These are phyloP conservation scores for Suillus paluster DNA, from an alignment of 768 basidiomycete genomes.

Conservation along the genomic window DNA sequence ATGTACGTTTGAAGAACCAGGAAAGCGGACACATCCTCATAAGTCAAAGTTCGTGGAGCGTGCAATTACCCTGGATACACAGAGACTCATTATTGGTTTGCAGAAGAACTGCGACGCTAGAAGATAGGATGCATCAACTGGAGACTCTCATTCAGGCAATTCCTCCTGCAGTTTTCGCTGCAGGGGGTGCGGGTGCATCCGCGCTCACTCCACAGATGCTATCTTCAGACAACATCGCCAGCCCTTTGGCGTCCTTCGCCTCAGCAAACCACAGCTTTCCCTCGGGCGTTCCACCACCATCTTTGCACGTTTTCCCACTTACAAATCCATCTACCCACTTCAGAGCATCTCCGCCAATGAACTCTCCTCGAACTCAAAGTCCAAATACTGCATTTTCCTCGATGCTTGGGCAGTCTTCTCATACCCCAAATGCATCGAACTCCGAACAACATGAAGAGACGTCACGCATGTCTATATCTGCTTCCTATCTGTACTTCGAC, in stretches of 20 bases:
- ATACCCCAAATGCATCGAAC: slow-evolving; percentile 24
- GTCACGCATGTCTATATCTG: slow-evolving; percentile 66
- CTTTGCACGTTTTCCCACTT: slow-evolving; percentile 76
- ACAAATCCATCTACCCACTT: slow-evolving; percentile 85
- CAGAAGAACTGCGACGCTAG: slow-evolving; percentile 81
- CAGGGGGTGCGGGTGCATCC: slow-evolving; percentile 47
- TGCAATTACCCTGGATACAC: slow-evolving; percentile 11
- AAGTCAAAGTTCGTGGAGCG: slow-evolving; percentile 77
- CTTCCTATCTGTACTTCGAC: slow-evolving; percentile 85
- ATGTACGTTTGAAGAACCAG: slow-evolving; percentile 88
- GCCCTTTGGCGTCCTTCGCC: slow-evolving; percentile 43
- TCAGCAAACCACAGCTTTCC: slow-evolving; percentile 46
- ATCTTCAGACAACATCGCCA: slow-evolving; percentile 34
- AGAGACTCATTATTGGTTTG: neutral
- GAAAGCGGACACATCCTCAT: slow-evolving; percentile 84
- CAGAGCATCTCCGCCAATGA: slow-evolving; percentile 46
- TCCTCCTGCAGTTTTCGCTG: slow-evolving; percentile 77
- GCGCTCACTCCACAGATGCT: slow-evolving; percentile 37
- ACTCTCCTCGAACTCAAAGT: slow-evolving; percentile 50
- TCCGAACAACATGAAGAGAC: slow-evolving; percentile 59
- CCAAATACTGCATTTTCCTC: slow-evolving; percentile 47
- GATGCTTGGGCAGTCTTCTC: slow-evolving; percentile 42
- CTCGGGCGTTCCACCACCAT: slow-evolving; percentile 76
- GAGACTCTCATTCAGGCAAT: slow-evolving; percentile 86
- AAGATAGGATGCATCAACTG: slow-evolving; percentile 88